Evolutionary conservation across 768 basidiomycete species (phyloP), one percentile per base, ranked within the genome.

Genomic region (Hebeloma cylindrosporum): DNA sequence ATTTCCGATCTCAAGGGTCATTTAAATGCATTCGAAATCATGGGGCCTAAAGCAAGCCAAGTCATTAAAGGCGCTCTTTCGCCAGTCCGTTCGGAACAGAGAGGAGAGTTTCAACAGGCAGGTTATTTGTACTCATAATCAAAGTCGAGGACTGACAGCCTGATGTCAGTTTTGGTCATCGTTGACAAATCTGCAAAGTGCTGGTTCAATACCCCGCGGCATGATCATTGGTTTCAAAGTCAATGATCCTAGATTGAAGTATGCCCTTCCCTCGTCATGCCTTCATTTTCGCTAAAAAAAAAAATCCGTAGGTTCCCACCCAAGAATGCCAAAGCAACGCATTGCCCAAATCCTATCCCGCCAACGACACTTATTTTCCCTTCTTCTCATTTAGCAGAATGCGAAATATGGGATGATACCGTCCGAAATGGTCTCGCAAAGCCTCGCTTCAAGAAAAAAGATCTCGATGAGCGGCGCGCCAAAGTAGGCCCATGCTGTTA

Each of bases 211-310:
- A 3, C 82, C 90, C 5, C 72, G 82, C 30, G 87, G 84, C 2
- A 87, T 87, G 75, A 66, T 91, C 0, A 69, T 92, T 14, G 92
- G 92, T 0, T 76, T 92, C 47, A 83, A 74, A 29, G 87, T 92
- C 0, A 67, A 86, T 28, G 95, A 99, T 62, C 95, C 95, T 9
- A 77, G 95, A 35, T 68, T 97, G 9, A 86, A 74, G 94, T 94
- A 52, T 25, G 79, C 61, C 8, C 27, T 36, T 9, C 38, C 41
- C 11, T 13, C 8, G 9, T 7, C 9, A 11, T 2, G 10, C 14
- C 35, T 37, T 43, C 5, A 32, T 38, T 33, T 39, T 48, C 34
- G 32, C 49, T 27, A 28, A n/a, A n/a, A 34, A 31, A 11, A 7
- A 20, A n/a, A 7, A 6, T 5, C 8, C 25, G 5, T 40, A 94